Percentiles rank a stretch among this genome's conserved stretches.
These are phyloP conservation scores for Chlorella sp. DNA, from an alignment of 139 green algal species.

Conservation along the genomic window DNA sequence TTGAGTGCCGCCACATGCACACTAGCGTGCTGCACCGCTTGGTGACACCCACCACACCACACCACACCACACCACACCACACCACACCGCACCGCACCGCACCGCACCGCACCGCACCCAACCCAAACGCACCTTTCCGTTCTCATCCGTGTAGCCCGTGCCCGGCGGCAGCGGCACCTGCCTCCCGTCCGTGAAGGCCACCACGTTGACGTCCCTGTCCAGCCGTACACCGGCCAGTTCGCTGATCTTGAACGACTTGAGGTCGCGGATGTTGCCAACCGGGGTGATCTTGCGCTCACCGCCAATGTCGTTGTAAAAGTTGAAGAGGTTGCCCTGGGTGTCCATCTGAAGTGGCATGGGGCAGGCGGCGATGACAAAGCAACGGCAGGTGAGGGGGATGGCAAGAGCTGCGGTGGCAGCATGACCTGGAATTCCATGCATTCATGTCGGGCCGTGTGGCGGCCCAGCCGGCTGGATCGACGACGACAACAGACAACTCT, in stretches of 20 bases:
- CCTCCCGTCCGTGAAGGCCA: constrained; percentile 29
- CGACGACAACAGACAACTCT: no score
- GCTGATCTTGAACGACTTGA: constrained; percentile 24
- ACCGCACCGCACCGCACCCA: neutral
- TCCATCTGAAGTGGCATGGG: constrained; percentile 28
- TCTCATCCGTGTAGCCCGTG: constrained; percentile 18
- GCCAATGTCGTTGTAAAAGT: constrained; percentile 46
- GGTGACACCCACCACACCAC: no score
- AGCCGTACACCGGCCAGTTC: constrained; percentile 48
- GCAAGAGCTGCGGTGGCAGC: neutral
- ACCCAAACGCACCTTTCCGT: constrained; percentile 4
- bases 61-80: no score
- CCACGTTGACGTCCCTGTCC: constrained; percentile 41
- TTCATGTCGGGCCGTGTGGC: no score
- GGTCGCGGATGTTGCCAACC: constrained; percentile 11
- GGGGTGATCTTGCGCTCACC: constrained; percentile 44
- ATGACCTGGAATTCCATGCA: no score
- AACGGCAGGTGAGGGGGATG: no score
- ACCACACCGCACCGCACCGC: neutral
- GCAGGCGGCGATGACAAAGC: no score
- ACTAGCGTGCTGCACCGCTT: no score
- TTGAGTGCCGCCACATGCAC: no score
- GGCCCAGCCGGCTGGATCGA: no score
- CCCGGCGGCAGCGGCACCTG: constrained; percentile 17
- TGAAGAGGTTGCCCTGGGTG: constrained; percentile 53